phyloP scores from a whole-genome alignment of 345 rosid genomes.

The Salix suchowensis region DNA sequence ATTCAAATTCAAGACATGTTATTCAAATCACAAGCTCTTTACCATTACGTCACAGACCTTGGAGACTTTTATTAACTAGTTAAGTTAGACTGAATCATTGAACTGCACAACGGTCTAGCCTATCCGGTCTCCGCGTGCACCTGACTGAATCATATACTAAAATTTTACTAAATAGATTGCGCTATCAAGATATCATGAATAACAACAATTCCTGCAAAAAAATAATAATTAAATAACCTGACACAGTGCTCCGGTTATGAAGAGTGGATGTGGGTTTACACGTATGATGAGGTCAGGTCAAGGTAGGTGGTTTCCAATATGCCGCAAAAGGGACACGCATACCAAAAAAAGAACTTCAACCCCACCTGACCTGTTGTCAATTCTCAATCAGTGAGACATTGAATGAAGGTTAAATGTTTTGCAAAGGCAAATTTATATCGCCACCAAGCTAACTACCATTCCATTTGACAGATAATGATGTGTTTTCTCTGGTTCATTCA shows the following conservation, averaged over 20 bases:
- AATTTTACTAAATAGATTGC: neutral
- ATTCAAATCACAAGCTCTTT: too few species aligned
- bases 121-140: neutral
- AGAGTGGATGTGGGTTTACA: neutral
- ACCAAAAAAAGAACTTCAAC: neutral
- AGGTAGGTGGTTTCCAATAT: neutral
- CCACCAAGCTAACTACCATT: neutral
- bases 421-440: neutral
- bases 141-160: neutral
- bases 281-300: neutral
- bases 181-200: neutral
- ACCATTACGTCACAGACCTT: accelerated
- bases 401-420: neutral
- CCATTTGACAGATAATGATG: neutral
- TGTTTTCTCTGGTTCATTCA: neutral
- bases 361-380: neutral
- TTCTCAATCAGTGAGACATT: neutral
- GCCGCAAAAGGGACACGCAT: neutral
- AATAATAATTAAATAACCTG: neutral
- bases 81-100: neutral
- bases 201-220: neutral
- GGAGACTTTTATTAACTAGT: neutral
- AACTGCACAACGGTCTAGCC: neutral
- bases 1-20: too few species aligned
- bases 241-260: neutral